A percentile compares a stretch with the other conserved stretches of the same genome.
These are phyloP conservation scores for Candida dajiaensis DNA, from an alignment of 805 yeast species.

Conservation along the genomic window DNA sequence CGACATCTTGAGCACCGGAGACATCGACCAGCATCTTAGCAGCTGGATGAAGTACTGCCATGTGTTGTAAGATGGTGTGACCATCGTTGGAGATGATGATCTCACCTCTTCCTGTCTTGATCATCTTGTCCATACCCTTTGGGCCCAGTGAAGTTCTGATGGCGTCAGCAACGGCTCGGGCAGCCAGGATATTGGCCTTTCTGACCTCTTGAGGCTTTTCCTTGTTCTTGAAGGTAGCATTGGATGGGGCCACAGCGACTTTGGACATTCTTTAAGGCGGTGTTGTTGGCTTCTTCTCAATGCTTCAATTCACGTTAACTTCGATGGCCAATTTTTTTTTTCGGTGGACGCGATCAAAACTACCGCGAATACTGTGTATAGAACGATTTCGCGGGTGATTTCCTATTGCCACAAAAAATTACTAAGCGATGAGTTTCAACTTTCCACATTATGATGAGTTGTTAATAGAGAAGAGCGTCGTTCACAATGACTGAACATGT, in stretches of 20 bases:
- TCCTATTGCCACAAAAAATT: background rate
- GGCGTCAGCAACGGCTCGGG: conserved; percentile 97
- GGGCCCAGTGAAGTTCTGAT: conserved; percentile 95
- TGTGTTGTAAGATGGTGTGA: conserved; percentile 91
- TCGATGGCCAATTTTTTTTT: background rate
- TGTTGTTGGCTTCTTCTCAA: background rate
- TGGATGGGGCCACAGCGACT: conserved; percentile 41
- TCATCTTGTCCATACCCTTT: conserved; percentile 99
- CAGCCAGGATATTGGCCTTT: conserved; percentile 94
- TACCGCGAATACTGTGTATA: background rate
- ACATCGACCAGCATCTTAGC: conserved; percentile 98
- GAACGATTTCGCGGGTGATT: background rate
- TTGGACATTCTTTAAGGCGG: conserved; percentile 10
- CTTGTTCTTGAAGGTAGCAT: conserved; percentile 88
- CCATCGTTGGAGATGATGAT: conserved; percentile 98
- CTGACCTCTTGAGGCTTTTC: conserved; percentile 98
- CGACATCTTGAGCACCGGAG: conserved; percentile 96
- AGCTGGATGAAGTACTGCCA: conserved; percentile 98
- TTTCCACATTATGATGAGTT: no score
- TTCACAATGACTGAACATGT: conserved; percentile 11
- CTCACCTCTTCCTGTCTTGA: conserved; percentile 87
- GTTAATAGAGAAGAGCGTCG: no score
- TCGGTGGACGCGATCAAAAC: background rate
- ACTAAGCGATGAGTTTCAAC: background rate
- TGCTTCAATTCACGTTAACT: background rate